Percentiles rank a stretch among this genome's conserved stretches.
Evolutionary conservation across 768 basidiomycete species (phyloP).

Genomic region (Tricholoma flavovirens): DNA sequence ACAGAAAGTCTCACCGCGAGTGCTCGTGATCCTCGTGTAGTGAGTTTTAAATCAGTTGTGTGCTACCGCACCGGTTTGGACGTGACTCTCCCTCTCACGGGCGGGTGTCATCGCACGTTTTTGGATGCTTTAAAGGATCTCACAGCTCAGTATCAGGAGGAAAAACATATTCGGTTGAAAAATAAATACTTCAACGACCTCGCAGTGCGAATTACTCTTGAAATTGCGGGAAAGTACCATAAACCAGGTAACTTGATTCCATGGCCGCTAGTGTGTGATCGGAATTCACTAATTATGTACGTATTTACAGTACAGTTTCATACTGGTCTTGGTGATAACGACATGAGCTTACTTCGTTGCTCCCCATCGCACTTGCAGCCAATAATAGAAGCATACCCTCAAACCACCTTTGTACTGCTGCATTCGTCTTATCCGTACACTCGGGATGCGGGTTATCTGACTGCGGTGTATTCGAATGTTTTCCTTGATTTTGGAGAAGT

Average conservation of each 20-base stretch:
- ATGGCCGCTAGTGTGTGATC: background rate
- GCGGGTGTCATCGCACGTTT: constrained; percentile 25
- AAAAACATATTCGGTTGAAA: constrained; percentile 43
- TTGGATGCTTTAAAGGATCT: constrained; percentile 20
- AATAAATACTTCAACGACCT: constrained; percentile 64
- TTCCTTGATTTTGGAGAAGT: constrained; percentile 77
- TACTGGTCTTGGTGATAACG: constrained; percentile 74
- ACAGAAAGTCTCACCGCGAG: constrained; percentile 26
- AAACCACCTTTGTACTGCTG: constrained; percentile 59
- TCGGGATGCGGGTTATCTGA: constrained; percentile 72
- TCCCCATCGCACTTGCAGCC: constrained; percentile 67
- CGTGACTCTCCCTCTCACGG: constrained; percentile 29
- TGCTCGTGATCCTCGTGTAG: constrained; percentile 46
- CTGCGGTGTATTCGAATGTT: constrained; percentile 67
- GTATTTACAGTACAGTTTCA: constrained; percentile 85
- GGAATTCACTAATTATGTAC: background rate
- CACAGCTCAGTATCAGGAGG: constrained; percentile 24
- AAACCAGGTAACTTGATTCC: constrained; percentile 49
- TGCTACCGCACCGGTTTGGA: constrained; percentile 76
- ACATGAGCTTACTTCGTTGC: constrained; percentile 51
- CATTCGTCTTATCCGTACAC: constrained; percentile 78
- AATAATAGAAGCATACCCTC: constrained; percentile 57
- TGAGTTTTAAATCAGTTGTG: constrained; percentile 68
- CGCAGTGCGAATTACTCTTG: constrained; percentile 51
- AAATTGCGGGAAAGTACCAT: constrained; percentile 41